Evolutionary conservation across 2,329 filamentous ascomycete species (phyloP), one percentile per base, ranked within the genome.

Genomic region (Exserohilum rostratum): DNA sequence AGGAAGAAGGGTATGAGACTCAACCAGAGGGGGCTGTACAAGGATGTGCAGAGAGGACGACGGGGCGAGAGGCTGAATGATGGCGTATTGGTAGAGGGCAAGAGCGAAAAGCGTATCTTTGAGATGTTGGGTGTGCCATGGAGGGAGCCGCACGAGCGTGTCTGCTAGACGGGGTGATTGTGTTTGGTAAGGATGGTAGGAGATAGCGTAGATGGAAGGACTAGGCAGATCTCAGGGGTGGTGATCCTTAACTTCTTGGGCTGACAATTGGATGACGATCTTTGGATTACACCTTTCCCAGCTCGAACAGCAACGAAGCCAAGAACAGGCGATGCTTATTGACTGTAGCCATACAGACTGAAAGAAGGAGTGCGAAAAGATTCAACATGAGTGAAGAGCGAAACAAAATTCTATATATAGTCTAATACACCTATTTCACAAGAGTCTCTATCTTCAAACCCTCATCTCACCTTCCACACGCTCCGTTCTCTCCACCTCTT

Each of bases 21-120:
- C 50, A 97, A 96, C 64, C 93, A 97, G 75, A 81, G 84, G 27
- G 93, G 92, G 0, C 72, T 98, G 50, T 96, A 88, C 66, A 84
- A 80, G 64, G 84, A 91, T 71, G 87, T 90, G 1, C 79, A 90
- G 71, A 79, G 87, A 35, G 86, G 85, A 0, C 77, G 75, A 27
- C 78, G 80, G 1, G 72, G 87, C 39, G 77, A 79, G 52, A 90
- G 86, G 77, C 52, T 89, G 30, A 89, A 82, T 1, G 83, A 88
- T 56, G 91, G 90, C 0, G 82, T 81, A 49, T 70, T 96, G 65
- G 73, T 96, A 0, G 92, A 96, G 76, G 88, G 89, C 0, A 80
- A 80, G 54, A 84, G 89, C 65, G 92, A 96, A 81, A 87, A 79
- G 78, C 85, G 77, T 69, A 96, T 96, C 33, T 96, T 96, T 73